A percentile compares a stretch with the other conserved stretches of the same genome.
phyloP scores from a whole-genome alignment of 2,329 filamentous ascomycete genomes.

The Pseudocercospora cruenta region DNA sequence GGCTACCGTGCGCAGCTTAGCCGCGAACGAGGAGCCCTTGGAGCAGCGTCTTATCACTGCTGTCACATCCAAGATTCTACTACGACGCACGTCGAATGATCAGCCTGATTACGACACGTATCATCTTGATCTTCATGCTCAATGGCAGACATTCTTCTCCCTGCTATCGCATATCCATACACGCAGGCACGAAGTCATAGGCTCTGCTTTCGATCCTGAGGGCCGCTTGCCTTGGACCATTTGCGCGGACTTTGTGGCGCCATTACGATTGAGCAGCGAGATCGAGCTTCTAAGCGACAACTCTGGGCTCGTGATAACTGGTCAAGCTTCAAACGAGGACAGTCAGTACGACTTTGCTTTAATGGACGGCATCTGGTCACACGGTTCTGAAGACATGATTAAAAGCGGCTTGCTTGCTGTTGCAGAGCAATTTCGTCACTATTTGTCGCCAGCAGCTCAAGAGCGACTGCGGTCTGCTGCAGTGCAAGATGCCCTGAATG shows the following conservation, averaged over 20 bases:
- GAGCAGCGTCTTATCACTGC: slow-evolving; percentile 76
- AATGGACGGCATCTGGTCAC: slow-evolving; percentile 39
- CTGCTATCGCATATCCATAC: slow-evolving; percentile 84
- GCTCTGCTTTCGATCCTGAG: slow-evolving; percentile 72
- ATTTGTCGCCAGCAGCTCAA: slow-evolving; percentile 22
- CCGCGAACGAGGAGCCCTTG: slow-evolving; percentile 59
- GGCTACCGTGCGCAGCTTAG: slow-evolving; percentile 46
- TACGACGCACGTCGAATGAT: slow-evolving; percentile 64
- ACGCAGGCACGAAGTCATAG: slow-evolving; percentile 78
- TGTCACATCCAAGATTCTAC: slow-evolving; percentile 68
- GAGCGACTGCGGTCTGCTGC: slow-evolving; percentile 22
- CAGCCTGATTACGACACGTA: slow-evolving; percentile 77
- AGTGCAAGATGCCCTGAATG: slow-evolving; percentile 21
- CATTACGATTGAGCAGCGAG: slow-evolving; percentile 76
- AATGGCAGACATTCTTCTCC: slow-evolving; percentile 90
- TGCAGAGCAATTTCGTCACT: slow-evolving; percentile 24
- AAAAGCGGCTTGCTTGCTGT: slow-evolving; percentile 28
- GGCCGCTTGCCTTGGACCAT: slow-evolving; percentile 80
- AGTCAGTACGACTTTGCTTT: slow-evolving; percentile 8
- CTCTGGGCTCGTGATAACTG: slow-evolving; percentile 28
- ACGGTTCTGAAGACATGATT: slow-evolving; percentile 30
- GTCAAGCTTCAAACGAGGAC: background rate
- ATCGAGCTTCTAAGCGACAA: slow-evolving; percentile 79
- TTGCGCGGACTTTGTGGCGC: slow-evolving; percentile 78
- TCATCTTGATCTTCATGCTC: slow-evolving; percentile 71